A percentile compares a stretch with the other conserved stretches of the same genome.
Evolutionary conservation across 805 yeast genomes (phyloP).

Genomic region (Candida nonsorbophila): DNA sequence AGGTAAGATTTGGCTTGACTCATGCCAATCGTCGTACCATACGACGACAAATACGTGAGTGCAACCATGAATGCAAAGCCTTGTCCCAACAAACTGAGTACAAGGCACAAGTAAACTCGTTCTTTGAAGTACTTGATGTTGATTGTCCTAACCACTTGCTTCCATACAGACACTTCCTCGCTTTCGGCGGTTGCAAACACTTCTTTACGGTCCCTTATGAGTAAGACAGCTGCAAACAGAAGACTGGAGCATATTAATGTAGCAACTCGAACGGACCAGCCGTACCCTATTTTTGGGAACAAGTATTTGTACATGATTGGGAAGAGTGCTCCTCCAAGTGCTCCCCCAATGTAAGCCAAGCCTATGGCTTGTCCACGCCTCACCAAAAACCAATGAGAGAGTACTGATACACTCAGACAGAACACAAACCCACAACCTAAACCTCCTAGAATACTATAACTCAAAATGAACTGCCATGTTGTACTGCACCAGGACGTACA

Average conservation of each 20-base stretch:
- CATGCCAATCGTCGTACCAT: slow-evolving; percentile 19
- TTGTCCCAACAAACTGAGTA: slow-evolving; percentile 20
- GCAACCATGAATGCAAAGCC: slow-evolving; percentile 24
- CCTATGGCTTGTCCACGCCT: slow-evolving; percentile 24
- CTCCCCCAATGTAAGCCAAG: slow-evolving; percentile 23
- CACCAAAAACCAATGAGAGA: slow-evolving; percentile 18
- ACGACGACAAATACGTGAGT: slow-evolving; percentile 18
- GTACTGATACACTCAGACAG: slow-evolving; percentile 16
- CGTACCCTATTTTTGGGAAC: slow-evolving; percentile 22
- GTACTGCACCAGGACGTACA: slow-evolving; percentile 14
- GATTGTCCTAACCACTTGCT: slow-evolving; percentile 15
- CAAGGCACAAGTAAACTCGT: slow-evolving; percentile 15
- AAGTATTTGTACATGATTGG: slow-evolving; percentile 22
- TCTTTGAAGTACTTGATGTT: slow-evolving; percentile 21
- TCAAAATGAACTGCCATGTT: slow-evolving; percentile 19
- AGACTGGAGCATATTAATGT: slow-evolving; percentile 16
- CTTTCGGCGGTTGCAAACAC: slow-evolving; percentile 7
- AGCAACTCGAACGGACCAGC: slow-evolving; percentile 24
- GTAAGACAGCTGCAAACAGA: slow-evolving; percentile 9
- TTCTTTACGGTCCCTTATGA: slow-evolving; percentile 15
- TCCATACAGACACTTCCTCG: slow-evolving; percentile 2
- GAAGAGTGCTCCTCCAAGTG: slow-evolving; percentile 23
- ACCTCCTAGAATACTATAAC: slow-evolving; percentile 20
- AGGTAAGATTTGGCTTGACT: slow-evolving; percentile 13
- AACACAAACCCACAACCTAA: slow-evolving; percentile 19